Evolutionary conservation across 1,139 yeast genomes (phyloP).

Genomic region (Saccharomycopsis crataegensis): DNA sequence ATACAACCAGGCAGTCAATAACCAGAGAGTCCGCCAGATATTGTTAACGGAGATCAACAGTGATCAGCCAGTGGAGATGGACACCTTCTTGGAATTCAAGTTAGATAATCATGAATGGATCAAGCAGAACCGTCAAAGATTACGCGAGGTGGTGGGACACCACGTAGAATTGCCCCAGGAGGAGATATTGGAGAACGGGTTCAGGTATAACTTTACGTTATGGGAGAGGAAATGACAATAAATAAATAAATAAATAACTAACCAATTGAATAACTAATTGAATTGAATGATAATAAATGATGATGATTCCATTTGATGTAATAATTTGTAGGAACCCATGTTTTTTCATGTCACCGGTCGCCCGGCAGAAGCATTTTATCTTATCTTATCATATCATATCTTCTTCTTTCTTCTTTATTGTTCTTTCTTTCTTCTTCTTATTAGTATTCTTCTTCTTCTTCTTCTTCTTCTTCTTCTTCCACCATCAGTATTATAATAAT

Average conservation of each 20-base stretch:
- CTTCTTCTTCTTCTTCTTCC: neutral
- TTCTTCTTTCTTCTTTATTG: neutral
- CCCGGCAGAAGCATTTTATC: too few species aligned
- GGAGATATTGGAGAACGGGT: constrained; percentile 41
- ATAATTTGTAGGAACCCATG: too few species aligned
- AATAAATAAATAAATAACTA: neutral
- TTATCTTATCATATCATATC: too few species aligned
- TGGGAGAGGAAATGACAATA: constrained; percentile 32
- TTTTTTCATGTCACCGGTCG: too few species aligned
- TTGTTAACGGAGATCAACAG: constrained; percentile 64
- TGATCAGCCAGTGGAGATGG: constrained; percentile 43
- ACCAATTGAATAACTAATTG: too few species aligned
- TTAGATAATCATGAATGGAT: constrained; percentile 30
- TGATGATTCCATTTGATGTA: too few species aligned
- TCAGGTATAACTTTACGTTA: constrained; percentile 41
- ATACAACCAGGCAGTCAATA: constrained; percentile 49
- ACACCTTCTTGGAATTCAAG: constrained; percentile 41
- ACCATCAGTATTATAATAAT: neutral
- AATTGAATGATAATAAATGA: too few species aligned
- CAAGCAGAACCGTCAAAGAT: constrained; percentile 28
- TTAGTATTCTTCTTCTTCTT: neutral
- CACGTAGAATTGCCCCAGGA: constrained; percentile 33
- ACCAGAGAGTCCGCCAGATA: constrained; percentile 44
- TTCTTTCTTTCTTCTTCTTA: too few species aligned
- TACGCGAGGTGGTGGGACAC: constrained; percentile 37